Evolutionary conservation across 1,284 basidiomycete species (phyloP), one percentile per base, ranked within the genome.

Genomic region (Cutaneotrichosporon dermatis): DNA sequence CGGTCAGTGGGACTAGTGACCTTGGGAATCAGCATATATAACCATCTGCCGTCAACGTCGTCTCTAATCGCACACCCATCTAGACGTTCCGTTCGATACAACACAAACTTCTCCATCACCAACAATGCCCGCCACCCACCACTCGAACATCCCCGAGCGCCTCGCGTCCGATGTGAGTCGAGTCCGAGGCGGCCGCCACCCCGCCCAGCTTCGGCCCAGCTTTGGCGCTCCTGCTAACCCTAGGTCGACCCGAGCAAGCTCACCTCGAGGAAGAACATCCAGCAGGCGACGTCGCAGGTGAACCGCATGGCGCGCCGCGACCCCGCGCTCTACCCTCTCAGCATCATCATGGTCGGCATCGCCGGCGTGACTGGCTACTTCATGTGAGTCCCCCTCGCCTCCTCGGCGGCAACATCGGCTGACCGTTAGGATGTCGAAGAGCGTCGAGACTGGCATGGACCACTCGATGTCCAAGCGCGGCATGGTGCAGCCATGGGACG

Each of bases 221-320:
- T 8, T 34, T 15, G 39, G 4, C 8, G 7, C 16, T 25, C 40
- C 39, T 25, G 7, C n/a, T 58, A 34, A 58, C 40, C 37, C 2
- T 63, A 76, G 70, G 61, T 60, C 51, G 69, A 75, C 65, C 69
- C 69, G n/a, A 62, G 70, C 70, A 66, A 67, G 61, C 71, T 78
- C 56, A 65, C 72, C 5, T 57, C 69, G 41, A 43, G 63, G 8
- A 66, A 59, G 33, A 72, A 75, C 65, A 54, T 74, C 53, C 60
- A 67, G 49, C 74, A 77, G 61, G 76, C 74, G 10, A 73, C 75
- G 42, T 54, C 66, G 36, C 66, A 68, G 34, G 74, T 78, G 64
- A 78, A 78, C 72, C 64, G 73, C 60, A 73, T 76, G 62, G 77
- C 76, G 48, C 74, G 76, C 63, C 69, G 74, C 37, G 77, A 79